Percentiles rank a stretch among this genome's conserved stretches.
Conservation (phyloP, 192 early-diverging fungal genomes). For the Coemansia sp. region DNA sequence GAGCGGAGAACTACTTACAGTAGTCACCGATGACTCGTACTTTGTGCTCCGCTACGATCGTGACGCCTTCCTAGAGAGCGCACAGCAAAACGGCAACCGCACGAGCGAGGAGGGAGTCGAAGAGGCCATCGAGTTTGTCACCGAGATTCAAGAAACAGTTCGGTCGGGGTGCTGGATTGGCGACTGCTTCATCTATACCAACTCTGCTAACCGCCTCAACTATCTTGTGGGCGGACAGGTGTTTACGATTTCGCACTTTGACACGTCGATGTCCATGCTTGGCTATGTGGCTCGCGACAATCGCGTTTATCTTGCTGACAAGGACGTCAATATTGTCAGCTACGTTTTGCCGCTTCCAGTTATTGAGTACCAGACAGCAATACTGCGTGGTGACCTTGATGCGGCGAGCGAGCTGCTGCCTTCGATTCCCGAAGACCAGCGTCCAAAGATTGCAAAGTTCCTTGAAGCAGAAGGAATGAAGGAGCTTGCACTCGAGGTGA, state of each 20-base stretch:
- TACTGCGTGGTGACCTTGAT: slow-evolving; percentile 90
- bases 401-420: slow-evolving; percentile 78
- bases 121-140: slow-evolving; percentile 91
- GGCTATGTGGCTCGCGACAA: slow-evolving; percentile 94
- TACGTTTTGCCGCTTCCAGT: slow-evolving; percentile 89
- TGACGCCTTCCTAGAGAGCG: slow-evolving; percentile 72
- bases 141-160: slow-evolving; percentile 87
- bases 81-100: slow-evolving; percentile 64
- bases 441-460: slow-evolving; percentile 91
- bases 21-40: slow-evolving; percentile 89
- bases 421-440: slow-evolving; percentile 81
- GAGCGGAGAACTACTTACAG: slow-evolving; percentile 84
- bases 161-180: slow-evolving; percentile 97
- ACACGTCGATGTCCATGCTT: slow-evolving; percentile 84
- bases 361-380: slow-evolving; percentile 98
- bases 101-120: slow-evolving; percentile 93
- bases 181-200: slow-evolving; percentile 99
- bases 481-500: slow-evolving; percentile 91
- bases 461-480: slow-evolving; percentile 90
- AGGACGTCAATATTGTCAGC: slow-evolving; percentile 86
- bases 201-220: slow-evolving; percentile 83
- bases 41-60: slow-evolving; percentile 94
- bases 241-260: slow-evolving; percentile 96
- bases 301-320: slow-evolving; percentile 91
- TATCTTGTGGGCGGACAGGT: slow-evolving; percentile 94